Evolutionary conservation across 441 rosid species (phyloP).

Genomic region (Erysimum pusillum): DNA sequence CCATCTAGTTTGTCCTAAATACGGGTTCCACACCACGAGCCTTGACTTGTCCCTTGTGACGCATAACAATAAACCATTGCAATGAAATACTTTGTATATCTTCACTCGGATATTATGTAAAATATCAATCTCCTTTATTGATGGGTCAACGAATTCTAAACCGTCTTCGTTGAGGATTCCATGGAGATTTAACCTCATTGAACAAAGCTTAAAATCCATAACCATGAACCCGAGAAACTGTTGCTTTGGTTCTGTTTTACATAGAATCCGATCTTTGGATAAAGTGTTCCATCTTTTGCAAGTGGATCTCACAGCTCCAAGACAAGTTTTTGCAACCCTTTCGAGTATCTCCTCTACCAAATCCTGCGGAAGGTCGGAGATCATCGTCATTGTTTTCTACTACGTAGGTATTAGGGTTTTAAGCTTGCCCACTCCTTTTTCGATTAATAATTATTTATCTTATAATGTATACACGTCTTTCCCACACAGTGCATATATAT

Average conservation of each 20-base stretch:
- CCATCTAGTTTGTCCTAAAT: conserved; percentile 9
- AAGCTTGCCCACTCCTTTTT: background rate
- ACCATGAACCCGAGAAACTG: background rate
- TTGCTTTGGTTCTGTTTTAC: background rate
- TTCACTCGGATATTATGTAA: background rate
- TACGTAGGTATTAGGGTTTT: background rate
- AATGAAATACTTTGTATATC: background rate
- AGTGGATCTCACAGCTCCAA: conserved; percentile 4
- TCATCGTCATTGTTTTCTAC: background rate
- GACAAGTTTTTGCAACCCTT: background rate
- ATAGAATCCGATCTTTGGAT: background rate
- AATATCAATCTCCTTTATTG: background rate
- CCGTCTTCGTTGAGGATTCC: background rate
- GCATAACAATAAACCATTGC: background rate
- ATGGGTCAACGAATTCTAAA: background rate
- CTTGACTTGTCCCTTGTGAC: background rate
- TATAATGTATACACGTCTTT: too few relatives aligned
- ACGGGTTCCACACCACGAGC: conserved; percentile 8
- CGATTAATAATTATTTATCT: too few relatives aligned
- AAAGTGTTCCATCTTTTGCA: conserved; percentile 1
- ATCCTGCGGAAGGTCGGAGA: background rate
- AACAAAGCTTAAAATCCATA: background rate
- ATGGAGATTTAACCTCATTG: conserved; percentile 2
- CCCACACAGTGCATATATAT: too few relatives aligned
- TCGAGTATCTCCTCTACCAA: background rate